phyloP scores from a whole-genome alignment of 306 rosid genomes.

The Fragaria nilgerrensis region DNA sequence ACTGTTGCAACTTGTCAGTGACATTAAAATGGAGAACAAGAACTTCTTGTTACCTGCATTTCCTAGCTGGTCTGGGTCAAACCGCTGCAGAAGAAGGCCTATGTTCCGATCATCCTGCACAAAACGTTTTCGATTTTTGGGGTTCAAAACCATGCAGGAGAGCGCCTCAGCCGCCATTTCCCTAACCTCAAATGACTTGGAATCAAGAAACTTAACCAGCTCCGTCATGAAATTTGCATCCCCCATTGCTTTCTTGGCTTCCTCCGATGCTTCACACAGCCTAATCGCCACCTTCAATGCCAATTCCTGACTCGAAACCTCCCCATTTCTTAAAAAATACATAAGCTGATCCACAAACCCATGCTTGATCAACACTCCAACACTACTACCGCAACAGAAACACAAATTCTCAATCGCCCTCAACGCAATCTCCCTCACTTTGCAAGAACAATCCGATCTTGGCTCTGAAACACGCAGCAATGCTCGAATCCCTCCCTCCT shows the following conservation, averaged over 20 bases:
- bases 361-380: constrained; percentile 45
- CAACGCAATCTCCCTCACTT: constrained; percentile 54
- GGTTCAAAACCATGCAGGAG: constrained; percentile 55
- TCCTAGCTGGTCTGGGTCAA: constrained; percentile 49
- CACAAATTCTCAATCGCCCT: constrained; percentile 62
- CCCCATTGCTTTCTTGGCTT: constrained; percentile 69
- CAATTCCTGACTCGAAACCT: constrained; percentile 66
- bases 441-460: constrained; percentile 43
- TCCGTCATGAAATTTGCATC: constrained; percentile 74
- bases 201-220: constrained; percentile 68
- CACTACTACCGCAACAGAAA: constrained; percentile 42
- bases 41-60: constrained; percentile 57
- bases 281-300: constrained; percentile 63
- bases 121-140: constrained; percentile 73
- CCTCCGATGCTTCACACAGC: constrained; percentile 61
- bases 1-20: constrained; percentile 73
- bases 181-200: constrained; percentile 72
- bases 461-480: constrained; percentile 57
- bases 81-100: constrained; percentile 50
- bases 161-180: constrained; percentile 84
- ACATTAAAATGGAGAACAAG: constrained; percentile 61
- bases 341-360: constrained; percentile 69
- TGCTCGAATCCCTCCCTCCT: constrained; percentile 69
- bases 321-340: constrained; percentile 59
- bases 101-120: constrained; percentile 72